A percentile compares a stretch with the other conserved stretches of the same genome.
Conservation (phyloP, 176 grass and related monocot genomes). For the Phoenix dactylifera region DNA sequence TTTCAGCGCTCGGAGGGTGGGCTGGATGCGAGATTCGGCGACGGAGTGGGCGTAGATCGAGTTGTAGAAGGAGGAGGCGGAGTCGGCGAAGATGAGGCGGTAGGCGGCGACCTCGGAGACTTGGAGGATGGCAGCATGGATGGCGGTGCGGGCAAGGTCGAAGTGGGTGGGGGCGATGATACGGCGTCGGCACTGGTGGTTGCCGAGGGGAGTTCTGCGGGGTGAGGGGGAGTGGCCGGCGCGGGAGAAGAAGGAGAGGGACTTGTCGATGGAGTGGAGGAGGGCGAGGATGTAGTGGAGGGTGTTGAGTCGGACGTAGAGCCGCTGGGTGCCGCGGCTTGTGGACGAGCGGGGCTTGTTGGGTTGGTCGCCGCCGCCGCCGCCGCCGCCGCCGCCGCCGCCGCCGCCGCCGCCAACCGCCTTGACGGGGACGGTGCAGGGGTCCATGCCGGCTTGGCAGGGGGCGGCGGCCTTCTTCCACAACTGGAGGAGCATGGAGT, state of each 20-base stretch:
- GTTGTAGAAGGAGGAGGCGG: conserved; percentile 29
- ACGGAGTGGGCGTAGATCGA: conserved; percentile 41
- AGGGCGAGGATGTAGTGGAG: conserved; percentile 46
- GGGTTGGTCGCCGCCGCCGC: conserved; percentile 11
- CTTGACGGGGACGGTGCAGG: conserved; percentile 10
- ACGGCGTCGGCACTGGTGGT: neutral
- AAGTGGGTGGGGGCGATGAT: conserved; percentile 17
- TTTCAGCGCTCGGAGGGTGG: conserved; percentile 33
- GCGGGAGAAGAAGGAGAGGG: conserved; percentile 28
- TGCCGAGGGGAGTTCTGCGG: neutral
- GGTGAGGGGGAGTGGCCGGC: conserved; percentile 10
- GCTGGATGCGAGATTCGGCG: conserved; percentile 18
- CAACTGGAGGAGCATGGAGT: conserved; percentile 46
- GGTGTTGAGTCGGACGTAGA: conserved; percentile 58
- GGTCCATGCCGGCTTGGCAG: conserved; percentile 21
- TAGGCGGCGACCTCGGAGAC: conserved; percentile 46
- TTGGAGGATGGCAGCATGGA: conserved; percentile 34
- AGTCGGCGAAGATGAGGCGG: conserved; percentile 62
- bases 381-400: neutral
- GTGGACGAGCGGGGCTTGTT: conserved; percentile 20
- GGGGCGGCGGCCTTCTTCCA: conserved; percentile 47
- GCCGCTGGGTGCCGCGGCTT: conserved; percentile 40
- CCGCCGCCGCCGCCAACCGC: neutral
- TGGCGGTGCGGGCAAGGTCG: conserved; percentile 28
- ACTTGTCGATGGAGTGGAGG: conserved; percentile 43